A percentile compares a stretch with the other conserved stretches of the same genome.
Conservation (phyloP, 768 basidiomycete species). For the Suillus alpinus region DNA sequence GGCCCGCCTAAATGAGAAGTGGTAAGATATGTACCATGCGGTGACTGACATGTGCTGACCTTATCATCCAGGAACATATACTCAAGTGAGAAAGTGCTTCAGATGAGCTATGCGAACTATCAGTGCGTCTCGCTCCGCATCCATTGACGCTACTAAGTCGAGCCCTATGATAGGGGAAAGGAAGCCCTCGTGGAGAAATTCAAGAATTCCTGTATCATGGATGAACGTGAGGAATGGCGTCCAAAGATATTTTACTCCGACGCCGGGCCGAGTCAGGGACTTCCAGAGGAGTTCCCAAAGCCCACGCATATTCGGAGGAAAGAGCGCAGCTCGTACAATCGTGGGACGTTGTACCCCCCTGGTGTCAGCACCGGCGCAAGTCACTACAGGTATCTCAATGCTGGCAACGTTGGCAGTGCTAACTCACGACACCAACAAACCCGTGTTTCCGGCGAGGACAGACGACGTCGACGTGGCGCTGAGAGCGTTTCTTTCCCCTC, state of each 20-base stretch:
- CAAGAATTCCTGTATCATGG: constrained; percentile 89
- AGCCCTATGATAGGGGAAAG: constrained; percentile 59
- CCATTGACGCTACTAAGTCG: constrained; percentile 9
- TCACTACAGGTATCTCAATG: constrained; percentile 28
- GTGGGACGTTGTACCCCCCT: constrained; percentile 68
- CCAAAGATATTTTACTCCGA: constrained; percentile 83
- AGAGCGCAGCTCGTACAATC: constrained; percentile 78
- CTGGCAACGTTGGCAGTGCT: constrained; percentile 16
- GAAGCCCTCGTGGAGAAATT: constrained; percentile 90
- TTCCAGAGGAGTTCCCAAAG: constrained; percentile 77
- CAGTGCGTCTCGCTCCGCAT: constrained; percentile 55
- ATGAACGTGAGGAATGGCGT: constrained; percentile 78
- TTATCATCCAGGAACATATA: constrained; percentile 74
- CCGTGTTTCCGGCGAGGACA: constrained; percentile 8
- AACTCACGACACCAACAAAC: constrained; percentile 12
- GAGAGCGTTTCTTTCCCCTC: neutral
- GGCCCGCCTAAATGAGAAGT: constrained; percentile 73
- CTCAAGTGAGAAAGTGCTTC: constrained; percentile 84
- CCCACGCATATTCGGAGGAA: constrained; percentile 80
- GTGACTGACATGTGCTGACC: constrained; percentile 5
- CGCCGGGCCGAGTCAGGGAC: constrained; percentile 66
- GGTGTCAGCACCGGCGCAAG: constrained; percentile 28
- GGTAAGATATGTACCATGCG: constrained; percentile 42
- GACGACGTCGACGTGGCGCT: constrained; percentile 1
- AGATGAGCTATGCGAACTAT: constrained; percentile 91